Conservation (phyloP, 1,284 basidiomycete species). For the Athelia sp. region DNA sequence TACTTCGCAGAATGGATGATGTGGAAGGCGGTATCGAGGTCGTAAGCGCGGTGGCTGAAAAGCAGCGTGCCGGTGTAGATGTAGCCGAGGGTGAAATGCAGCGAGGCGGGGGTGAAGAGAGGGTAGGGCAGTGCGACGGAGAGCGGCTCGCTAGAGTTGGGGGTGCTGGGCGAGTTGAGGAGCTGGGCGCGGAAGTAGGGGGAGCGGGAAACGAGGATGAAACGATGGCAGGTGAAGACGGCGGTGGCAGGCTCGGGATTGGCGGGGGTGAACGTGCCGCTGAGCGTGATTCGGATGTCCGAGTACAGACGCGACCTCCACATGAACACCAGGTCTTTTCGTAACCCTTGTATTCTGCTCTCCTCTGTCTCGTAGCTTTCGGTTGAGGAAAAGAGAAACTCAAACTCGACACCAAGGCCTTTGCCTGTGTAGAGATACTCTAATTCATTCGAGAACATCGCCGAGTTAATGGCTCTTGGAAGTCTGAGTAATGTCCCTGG, state of each 20-base stretch:
- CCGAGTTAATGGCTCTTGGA: conserved; percentile 65
- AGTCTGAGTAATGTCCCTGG: conserved; percentile 45
- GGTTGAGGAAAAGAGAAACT: conserved; percentile 79
- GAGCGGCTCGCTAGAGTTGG: conserved; percentile 37
- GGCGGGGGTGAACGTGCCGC: conserved; percentile 53
- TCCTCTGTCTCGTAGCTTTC: conserved; percentile 57
- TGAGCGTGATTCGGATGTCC: conserved; percentile 81
- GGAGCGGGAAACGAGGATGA: conserved; percentile 86
- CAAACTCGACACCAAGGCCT: conserved; percentile 83
- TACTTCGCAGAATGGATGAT: conserved; percentile 85
- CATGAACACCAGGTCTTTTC: conserved; percentile 92
- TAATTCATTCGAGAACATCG: conserved; percentile 80
- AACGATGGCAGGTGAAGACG: conserved; percentile 88
- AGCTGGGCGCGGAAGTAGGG: conserved; percentile 83
- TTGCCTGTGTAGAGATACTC: conserved; percentile 90
- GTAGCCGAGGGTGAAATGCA: conserved; percentile 93
- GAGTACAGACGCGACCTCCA: conserved; percentile 92
- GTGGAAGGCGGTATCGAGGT: conserved; percentile 87
- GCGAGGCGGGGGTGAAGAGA: conserved; percentile 90
- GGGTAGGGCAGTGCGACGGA: conserved; percentile 80
- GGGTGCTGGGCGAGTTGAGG: conserved; percentile 44
- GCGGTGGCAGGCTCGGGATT: conserved; percentile 69
- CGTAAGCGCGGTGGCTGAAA: conserved; percentile 90
- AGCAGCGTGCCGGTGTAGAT: conserved; percentile 92
- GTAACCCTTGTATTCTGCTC: conserved; percentile 76